Evolutionary conservation across 208 protist genomes (phyloP).

Genomic region (Endotrypanum monterogeii): DNA sequence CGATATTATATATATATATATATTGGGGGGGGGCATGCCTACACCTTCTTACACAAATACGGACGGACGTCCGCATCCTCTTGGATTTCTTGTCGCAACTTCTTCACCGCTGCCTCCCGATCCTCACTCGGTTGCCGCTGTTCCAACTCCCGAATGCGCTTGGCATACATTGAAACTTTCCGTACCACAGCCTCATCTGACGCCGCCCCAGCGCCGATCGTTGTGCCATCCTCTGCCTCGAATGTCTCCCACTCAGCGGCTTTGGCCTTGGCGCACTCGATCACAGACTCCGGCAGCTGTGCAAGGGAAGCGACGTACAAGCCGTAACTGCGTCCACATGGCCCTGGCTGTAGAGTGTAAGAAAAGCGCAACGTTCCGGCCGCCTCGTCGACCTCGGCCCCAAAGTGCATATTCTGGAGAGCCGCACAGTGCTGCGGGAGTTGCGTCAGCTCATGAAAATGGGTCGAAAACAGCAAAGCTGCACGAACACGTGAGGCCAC

Average conservation of each 20-base stretch:
- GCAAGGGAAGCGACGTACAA: slow-evolving; percentile 92
- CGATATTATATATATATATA: too few species aligned
- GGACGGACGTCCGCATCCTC: slow-evolving; percentile 34
- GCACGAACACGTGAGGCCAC: slow-evolving; percentile 79
- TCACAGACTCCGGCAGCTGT: slow-evolving; percentile 81
- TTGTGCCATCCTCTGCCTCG: slow-evolving; percentile 31
- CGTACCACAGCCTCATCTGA: slow-evolving; percentile 35
- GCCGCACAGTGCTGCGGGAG: slow-evolving; percentile 64
- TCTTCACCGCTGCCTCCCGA: slow-evolving; percentile 32
- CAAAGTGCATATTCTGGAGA: slow-evolving; percentile 86
- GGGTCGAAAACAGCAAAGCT: slow-evolving; percentile 98
- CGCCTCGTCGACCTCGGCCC: slow-evolving; percentile 65
- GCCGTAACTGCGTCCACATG: slow-evolving; percentile 92
- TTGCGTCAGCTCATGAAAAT: slow-evolving; percentile 99
- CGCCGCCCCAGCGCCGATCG: background rate
- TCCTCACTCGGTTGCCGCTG: slow-evolving; percentile 21
- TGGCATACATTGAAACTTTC: slow-evolving; percentile 58
- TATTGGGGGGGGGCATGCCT: too few species aligned
- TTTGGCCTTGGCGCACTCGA: slow-evolving; percentile 79
- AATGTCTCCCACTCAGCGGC: slow-evolving; percentile 87
- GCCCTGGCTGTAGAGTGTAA: slow-evolving; percentile 83
- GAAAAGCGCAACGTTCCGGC: slow-evolving; percentile 82
- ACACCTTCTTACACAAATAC: slow-evolving; percentile 26
- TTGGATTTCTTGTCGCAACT: slow-evolving; percentile 56
- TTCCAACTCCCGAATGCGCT: slow-evolving; percentile 65